Conservation (phyloP, 2,329 filamentous ascomycete genomes). For the Sclerotinia borealis region DNA sequence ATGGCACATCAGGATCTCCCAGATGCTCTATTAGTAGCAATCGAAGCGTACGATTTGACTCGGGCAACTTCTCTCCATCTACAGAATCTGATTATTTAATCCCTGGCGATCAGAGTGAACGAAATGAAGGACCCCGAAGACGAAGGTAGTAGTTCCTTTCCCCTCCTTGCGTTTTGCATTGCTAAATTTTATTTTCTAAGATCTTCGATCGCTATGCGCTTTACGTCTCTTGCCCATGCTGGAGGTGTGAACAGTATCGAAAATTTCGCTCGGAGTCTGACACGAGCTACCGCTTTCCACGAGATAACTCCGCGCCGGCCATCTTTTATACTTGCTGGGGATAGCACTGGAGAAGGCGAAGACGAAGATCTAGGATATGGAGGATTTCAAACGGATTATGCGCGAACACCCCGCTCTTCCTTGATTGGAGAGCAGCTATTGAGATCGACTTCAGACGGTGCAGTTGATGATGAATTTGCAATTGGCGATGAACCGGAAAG, state of each 20-base stretch:
- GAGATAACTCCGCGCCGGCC: slow-evolving; percentile 78
- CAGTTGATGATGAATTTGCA: slow-evolving; percentile 26
- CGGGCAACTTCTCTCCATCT: slow-evolving; percentile 10
- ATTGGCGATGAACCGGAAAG: slow-evolving; percentile 14
- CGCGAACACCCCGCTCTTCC: slow-evolving; percentile 24
- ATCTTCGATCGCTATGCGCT: slow-evolving; percentile 52
- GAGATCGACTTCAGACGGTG: slow-evolving; percentile 31
- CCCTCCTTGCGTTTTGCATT: background rate
- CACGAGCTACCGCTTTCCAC: slow-evolving; percentile 79
- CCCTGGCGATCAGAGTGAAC: background rate
- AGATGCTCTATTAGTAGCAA: slow-evolving; percentile 28
- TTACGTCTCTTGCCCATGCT: slow-evolving; percentile 59
- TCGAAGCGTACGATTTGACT: slow-evolving; percentile 29
- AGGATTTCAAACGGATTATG: slow-evolving; percentile 24
- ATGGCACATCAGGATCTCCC: slow-evolving; percentile 26
- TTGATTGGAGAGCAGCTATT: slow-evolving; percentile 50
- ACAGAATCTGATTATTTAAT: background rate
- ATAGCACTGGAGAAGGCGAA: slow-evolving; percentile 26
- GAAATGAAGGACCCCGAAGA: slow-evolving; percentile 22
- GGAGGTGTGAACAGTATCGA: slow-evolving; percentile 92
- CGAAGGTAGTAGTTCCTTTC: slow-evolving; percentile 22
- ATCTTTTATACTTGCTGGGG: slow-evolving; percentile 63
- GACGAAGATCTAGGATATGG: slow-evolving; percentile 25
- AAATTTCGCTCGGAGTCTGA: slow-evolving; percentile 89
- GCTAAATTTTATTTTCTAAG: slow-evolving; percentile 33